Evolutionary conservation across 2,329 filamentous ascomycete genomes (phyloP).

Genomic region (Colletotrichum coccodes): DNA sequence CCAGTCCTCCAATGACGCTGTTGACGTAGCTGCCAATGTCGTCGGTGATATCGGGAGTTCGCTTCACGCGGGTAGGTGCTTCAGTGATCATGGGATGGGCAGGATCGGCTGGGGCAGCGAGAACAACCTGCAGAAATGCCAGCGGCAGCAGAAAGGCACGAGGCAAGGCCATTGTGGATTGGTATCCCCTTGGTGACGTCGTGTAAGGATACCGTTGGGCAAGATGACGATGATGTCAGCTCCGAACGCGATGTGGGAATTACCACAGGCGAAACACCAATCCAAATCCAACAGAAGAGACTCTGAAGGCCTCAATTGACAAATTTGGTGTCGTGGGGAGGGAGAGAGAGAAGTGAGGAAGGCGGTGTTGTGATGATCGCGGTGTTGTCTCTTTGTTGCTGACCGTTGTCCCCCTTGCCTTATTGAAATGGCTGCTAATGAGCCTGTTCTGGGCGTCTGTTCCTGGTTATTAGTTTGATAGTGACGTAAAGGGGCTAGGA

Average conservation of each 20-base stretch:
- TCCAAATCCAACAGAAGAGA: neutral
- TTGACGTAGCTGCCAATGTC: conserved; percentile 62
- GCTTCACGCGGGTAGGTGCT: conserved; percentile 28
- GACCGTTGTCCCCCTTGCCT: conserved; percentile 5
- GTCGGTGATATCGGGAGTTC: conserved; percentile 41
- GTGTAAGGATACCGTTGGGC: neutral
- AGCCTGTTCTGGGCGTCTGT: conserved; percentile 14
- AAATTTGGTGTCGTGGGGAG: neutral
- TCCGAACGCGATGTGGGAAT: neutral
- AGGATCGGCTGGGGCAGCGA: conserved; percentile 32
- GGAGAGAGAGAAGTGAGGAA: neutral
- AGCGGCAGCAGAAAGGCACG: conserved; percentile 15
- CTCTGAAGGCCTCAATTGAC: neutral
- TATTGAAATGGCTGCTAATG: conserved; percentile 8
- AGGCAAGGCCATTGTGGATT: conserved; percentile 11
- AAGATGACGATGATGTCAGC: neutral
- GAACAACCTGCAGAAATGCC: conserved; percentile 29
- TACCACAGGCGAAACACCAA: neutral
- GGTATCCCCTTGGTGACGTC: neutral
- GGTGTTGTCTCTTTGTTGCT: conserved; percentile 11
- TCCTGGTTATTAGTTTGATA: conserved; percentile 7
- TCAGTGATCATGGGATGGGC: conserved; percentile 40
- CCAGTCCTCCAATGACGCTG: conserved; percentile 60
- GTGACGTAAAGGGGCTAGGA: conserved; percentile 28
- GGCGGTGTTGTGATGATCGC: neutral